Evolutionary conservation across 75 land plant genomes (phyloP).

Genomic region (Cupressus sempervirens): DNA sequence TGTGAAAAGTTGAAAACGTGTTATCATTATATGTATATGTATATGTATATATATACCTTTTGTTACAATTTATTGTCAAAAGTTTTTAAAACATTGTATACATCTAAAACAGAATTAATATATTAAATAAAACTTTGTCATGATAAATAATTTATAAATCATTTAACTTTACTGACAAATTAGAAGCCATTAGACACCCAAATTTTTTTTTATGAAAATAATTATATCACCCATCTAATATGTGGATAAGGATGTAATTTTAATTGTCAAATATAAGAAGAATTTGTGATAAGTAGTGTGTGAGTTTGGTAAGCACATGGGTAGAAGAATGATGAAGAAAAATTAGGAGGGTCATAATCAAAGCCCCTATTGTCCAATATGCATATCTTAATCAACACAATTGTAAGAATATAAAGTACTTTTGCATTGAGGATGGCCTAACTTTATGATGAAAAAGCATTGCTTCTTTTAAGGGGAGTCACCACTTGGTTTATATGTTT

Average conservation of each 20-base stretch:
- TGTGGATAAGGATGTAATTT: not conserved
- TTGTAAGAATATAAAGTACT: not conserved
- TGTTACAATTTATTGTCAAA: too few relatives aligned
- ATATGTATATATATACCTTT: too few relatives aligned
- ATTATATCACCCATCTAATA: not conserved
- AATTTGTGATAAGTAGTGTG: not conserved
- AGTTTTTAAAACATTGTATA: too few relatives aligned
- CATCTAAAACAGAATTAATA: too few relatives aligned
- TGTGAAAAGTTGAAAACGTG: too few relatives aligned
- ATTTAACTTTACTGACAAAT: too few relatives aligned
- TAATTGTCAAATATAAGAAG: not conserved
- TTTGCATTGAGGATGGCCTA: not conserved
- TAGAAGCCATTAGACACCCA: too few relatives aligned
- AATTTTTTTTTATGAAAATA: too few relatives aligned
- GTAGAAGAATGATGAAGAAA: not conserved
- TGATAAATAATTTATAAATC: too few relatives aligned
- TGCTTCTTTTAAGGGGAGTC: conserved; percentile 4
- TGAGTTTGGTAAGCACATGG: not conserved
- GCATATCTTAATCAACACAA: conserved; percentile 6
- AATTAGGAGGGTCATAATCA: not conserved
- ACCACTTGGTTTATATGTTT: not conserved
- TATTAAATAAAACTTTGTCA: too few relatives aligned
- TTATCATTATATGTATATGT: too few relatives aligned
- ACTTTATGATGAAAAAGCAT: conserved; percentile 8
- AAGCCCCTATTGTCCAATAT: not conserved